Evolutionary conservation across 352 stramenopile genomes (phyloP).

Genomic region (Peronospora destructor): DNA sequence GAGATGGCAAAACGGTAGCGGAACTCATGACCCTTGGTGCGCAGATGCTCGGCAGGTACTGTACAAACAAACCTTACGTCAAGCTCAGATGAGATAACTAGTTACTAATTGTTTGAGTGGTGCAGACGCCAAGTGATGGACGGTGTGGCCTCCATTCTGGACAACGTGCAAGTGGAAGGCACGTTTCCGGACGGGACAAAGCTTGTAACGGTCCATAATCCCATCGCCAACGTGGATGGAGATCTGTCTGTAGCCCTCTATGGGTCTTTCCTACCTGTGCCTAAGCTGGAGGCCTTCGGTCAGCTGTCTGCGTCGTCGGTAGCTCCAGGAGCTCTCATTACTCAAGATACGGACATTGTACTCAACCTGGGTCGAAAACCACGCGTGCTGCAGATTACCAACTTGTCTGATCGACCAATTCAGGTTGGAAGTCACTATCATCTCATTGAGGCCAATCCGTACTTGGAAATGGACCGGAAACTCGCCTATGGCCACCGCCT

Average conservation of each 20-base stretch:
- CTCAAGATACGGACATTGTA: constrained; percentile 53
- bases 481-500: constrained; percentile 89
- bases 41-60: constrained; percentile 66
- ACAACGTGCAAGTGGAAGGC: constrained; percentile 94
- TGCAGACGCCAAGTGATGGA: constrained; percentile 84
- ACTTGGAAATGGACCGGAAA: constrained; percentile 91
- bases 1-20: constrained; percentile 85
- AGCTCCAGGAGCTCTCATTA: constrained; percentile 54
- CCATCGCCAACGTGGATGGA: constrained; percentile 85
- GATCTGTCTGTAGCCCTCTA: constrained; percentile 90
- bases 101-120: neutral
- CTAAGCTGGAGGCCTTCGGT: constrained; percentile 64
- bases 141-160: constrained; percentile 85
- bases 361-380: constrained; percentile 77
- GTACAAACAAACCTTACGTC: neutral
- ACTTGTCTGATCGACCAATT: constrained; percentile 93
- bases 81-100: neutral
- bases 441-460: constrained; percentile 94
- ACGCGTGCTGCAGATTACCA: constrained; percentile 90
- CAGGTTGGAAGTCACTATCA: constrained; percentile 93
- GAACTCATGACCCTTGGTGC: constrained; percentile 85
- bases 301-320: constrained; percentile 11
- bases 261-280: constrained; percentile 91
- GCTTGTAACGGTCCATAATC: constrained; percentile 92
- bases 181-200: constrained; percentile 98